Conservation (phyloP, 306 rosid genomes). For the Casuarina equisetifolia region DNA sequence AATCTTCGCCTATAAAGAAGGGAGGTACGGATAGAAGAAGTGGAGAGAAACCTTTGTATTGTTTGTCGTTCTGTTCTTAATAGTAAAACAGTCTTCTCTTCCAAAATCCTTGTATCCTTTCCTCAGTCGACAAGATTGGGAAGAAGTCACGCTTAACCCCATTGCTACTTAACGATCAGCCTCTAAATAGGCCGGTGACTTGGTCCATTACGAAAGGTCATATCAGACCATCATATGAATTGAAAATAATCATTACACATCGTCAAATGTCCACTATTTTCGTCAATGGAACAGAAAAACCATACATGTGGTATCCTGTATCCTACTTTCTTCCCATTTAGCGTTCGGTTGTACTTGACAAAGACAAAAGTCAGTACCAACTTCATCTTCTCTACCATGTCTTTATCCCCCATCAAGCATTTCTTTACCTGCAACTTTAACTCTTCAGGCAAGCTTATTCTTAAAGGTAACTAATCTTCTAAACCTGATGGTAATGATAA, state of each 20-base stretch:
- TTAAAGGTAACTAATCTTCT: constrained; percentile 11
- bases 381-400: constrained; percentile 90
- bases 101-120: too few relatives aligned
- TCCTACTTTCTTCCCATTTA: constrained; percentile 81
- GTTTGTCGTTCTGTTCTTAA: too few relatives aligned
- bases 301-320: constrained; percentile 36
- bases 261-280: constrained; percentile 16
- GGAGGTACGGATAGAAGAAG: too few relatives aligned
- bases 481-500: constrained; percentile 29
- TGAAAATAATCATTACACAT: constrained; percentile 6
- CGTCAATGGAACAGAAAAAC: not conserved
- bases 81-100: too few relatives aligned
- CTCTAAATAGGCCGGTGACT: too few relatives aligned
- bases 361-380: constrained; percentile 67
- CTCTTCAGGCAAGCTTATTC: constrained; percentile 20
- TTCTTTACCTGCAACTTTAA: constrained; percentile 58
- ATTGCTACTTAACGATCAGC: too few relatives aligned
- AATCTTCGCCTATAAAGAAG: too few relatives aligned
- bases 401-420: constrained; percentile 59
- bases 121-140: too few relatives aligned
- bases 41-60: too few relatives aligned
- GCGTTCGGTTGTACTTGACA: constrained; percentile 87
- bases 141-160: too few relatives aligned
- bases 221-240: constrained; percentile 16
- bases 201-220: too few relatives aligned